Evolutionary conservation across 2,329 filamentous ascomycete species (phyloP).

Genomic region (Curvularia lunata): DNA sequence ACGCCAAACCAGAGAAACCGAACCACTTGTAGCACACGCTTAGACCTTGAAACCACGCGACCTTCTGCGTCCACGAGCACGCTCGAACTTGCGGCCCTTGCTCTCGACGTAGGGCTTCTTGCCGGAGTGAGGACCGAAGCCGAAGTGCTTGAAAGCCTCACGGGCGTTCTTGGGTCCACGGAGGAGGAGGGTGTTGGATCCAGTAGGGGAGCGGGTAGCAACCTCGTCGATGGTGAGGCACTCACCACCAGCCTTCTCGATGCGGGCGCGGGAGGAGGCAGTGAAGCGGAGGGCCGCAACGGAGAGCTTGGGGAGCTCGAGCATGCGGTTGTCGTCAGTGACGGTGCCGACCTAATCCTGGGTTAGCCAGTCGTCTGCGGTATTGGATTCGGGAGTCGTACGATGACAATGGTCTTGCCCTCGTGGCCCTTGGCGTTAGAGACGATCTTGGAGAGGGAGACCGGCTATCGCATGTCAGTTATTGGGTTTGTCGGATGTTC

Average conservation of each 20-base stretch:
- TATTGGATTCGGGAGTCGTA: constrained; percentile 23
- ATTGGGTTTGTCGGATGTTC: not conserved
- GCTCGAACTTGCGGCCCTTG: constrained; percentile 99
- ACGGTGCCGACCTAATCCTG: constrained; percentile 73
- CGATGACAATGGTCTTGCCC: constrained; percentile 87
- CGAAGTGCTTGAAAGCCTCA: constrained; percentile 99
- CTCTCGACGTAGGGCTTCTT: constrained; percentile 98
- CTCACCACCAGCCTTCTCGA: constrained; percentile 92
- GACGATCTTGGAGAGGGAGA: constrained; percentile 92
- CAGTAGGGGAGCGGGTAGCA: constrained; percentile 91
- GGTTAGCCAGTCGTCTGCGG: constrained; percentile 21
- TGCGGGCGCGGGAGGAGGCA: constrained; percentile 90
- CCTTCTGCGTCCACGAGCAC: constrained; percentile 96
- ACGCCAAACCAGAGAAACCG: constrained; percentile 49
- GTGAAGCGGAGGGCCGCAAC: constrained; percentile 97
- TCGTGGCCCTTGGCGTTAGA: constrained; percentile 62
- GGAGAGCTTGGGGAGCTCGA: constrained; percentile 88
- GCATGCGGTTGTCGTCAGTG: constrained; percentile 90
- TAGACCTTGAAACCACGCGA: constrained; percentile 99
- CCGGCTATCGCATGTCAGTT: constrained; percentile 54
- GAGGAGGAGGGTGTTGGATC: constrained; percentile 95
- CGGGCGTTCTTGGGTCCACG: constrained; percentile 97
- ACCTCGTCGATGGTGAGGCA: constrained; percentile 96
- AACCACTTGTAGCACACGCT: constrained; percentile 49
- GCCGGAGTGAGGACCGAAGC: constrained; percentile 95